phyloP scores from a whole-genome alignment of 192 early-diverging fungal species.

The Coemansia sp. region DNA sequence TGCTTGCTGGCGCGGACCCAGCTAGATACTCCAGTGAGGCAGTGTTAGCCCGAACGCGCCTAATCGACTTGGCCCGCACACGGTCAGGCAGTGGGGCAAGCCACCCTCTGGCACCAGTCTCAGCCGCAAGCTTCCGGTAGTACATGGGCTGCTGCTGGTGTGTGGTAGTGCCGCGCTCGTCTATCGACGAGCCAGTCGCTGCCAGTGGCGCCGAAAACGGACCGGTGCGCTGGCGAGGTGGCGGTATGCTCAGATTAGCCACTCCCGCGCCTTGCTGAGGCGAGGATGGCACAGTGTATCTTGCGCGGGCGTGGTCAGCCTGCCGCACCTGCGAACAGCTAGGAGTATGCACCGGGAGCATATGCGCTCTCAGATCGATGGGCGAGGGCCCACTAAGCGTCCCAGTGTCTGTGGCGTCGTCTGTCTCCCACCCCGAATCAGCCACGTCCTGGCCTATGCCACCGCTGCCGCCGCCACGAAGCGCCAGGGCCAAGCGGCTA shows the following conservation, averaged over 20 bases:
- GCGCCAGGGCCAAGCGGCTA: constrained; percentile 8
- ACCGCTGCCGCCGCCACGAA: constrained; percentile 3
- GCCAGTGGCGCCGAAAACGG: constrained; percentile 44
- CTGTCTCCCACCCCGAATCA: constrained; percentile 57
- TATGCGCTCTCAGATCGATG: neutral
- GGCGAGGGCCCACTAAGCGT: constrained; percentile 1
- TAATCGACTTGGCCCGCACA: constrained; percentile 35
- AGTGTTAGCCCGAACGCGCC: constrained; percentile 49
- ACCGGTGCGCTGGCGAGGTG: constrained; percentile 10
- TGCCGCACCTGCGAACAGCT: neutral
- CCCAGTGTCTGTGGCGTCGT: constrained; percentile 27
- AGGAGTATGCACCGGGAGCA: constrained; percentile 1
- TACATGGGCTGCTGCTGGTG: constrained; percentile 28
- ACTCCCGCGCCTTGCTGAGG: constrained; percentile 2
- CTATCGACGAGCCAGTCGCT: neutral
- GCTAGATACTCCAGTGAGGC: constrained; percentile 43
- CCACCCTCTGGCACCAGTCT: neutral
- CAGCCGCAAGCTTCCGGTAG: constrained; percentile 33
- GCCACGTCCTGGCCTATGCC: constrained; percentile 5
- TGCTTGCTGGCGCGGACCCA: constrained; percentile 16
- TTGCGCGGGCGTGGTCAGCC: neutral
- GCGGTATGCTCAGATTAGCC: constrained; percentile 37
- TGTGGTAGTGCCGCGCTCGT: neutral
- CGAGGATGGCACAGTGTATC: neutral
- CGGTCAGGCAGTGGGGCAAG: constrained; percentile 16